Conservation (phyloP, 2,329 filamentous ascomycete genomes). For the Ascochyta clinopodiicola region DNA sequence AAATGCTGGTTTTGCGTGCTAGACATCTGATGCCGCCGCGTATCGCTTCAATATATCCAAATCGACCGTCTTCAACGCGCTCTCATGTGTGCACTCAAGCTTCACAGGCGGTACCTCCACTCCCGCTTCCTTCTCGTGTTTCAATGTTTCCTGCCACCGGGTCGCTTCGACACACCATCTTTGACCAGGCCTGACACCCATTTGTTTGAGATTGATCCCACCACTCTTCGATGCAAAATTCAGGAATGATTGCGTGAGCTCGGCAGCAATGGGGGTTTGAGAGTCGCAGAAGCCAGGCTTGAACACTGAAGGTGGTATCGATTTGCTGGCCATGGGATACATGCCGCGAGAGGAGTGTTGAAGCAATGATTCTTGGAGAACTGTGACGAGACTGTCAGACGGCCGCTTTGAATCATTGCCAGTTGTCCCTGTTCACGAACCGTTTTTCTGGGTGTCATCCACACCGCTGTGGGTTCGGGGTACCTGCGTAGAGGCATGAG, state of each 20-base stretch:
- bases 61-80: conserved; percentile 13
- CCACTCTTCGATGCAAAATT: conserved; percentile 19
- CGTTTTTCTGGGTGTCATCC: conserved; percentile 12
- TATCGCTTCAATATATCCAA: conserved; percentile 20
- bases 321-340: conserved; percentile 22
- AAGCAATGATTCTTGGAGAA: conserved; percentile 17
- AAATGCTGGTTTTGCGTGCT: not conserved
- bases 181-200: conserved; percentile 21
- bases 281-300: conserved; percentile 24
- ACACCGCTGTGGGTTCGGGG: conserved; percentile 14
- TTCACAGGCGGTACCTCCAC: conserved; percentile 16
- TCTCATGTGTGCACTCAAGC: conserved; percentile 21
- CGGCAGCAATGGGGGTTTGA: conserved; percentile 18
- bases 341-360: conserved; percentile 21
- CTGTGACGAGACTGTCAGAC: not conserved
- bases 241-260: conserved; percentile 19
- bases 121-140: conserved; percentile 11
- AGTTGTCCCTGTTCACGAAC: not conserved
- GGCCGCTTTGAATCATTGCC: too few species aligned
- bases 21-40: not conserved
- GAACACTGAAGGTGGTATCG: conserved; percentile 12
- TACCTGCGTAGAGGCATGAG: conserved; percentile 10
- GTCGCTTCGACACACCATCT: conserved; percentile 20
- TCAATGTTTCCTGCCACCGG: conserved; percentile 16
- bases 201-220: conserved; percentile 17